phyloP scores from a whole-genome alignment of 1,284 basidiomycete species.

The Trichosporon sp. region DNA sequence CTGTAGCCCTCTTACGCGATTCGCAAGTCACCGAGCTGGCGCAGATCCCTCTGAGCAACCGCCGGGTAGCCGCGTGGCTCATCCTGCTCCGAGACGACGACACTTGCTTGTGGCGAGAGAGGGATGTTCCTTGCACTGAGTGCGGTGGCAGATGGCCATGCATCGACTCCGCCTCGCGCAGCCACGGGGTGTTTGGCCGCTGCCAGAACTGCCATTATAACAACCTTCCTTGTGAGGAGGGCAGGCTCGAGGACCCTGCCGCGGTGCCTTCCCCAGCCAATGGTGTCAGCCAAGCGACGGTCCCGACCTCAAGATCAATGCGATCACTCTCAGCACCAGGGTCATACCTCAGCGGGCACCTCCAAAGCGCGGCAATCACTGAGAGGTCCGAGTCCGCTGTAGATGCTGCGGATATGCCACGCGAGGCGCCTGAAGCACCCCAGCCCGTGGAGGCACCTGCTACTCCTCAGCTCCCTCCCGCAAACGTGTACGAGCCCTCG shows the following conservation, averaged over 20 bases:
- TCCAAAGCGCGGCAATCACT: no score
- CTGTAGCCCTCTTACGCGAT: background rate
- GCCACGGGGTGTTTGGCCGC: background rate
- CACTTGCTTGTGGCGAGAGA: background rate
- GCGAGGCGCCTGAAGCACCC: no score
- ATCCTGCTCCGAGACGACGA: background rate
- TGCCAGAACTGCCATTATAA: background rate
- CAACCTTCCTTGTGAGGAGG: background rate
- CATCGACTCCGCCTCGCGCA: background rate
- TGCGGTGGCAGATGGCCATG: background rate
- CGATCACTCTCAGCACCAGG: background rate
- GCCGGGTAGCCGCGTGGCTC: background rate
- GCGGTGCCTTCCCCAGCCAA: background rate
- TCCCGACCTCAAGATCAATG: background rate
- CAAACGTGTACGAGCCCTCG: no score
- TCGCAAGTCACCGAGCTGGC: background rate
- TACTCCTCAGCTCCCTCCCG: no score
- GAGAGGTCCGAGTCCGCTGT: no score
- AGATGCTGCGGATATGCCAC: no score
- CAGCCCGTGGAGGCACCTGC: background rate
- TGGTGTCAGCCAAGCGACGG: background rate
- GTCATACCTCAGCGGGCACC: background rate
- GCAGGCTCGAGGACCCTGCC: no score
- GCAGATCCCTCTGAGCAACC: background rate
- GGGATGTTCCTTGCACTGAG: background rate